Percentiles rank a stretch among this genome's conserved stretches.
Evolutionary conservation across 768 basidiomycete species (phyloP).

Genomic region (Russula sp.): DNA sequence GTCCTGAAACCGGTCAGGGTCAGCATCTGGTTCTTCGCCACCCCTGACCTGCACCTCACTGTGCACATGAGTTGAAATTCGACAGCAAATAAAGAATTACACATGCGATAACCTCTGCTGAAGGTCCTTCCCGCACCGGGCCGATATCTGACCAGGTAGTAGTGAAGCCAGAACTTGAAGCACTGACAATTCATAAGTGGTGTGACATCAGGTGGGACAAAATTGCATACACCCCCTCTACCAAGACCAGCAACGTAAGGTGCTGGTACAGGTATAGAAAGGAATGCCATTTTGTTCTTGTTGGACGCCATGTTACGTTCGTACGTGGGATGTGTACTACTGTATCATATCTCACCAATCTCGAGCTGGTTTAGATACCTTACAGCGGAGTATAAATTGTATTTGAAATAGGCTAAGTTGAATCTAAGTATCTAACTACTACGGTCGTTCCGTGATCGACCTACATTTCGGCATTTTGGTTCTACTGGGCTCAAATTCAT

Average conservation of each 20-base stretch:
- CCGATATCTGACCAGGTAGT: slow-evolving; percentile 94
- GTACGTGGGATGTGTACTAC: not conserved
- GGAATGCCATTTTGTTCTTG: slow-evolving; percentile 80
- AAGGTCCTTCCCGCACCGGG: slow-evolving; percentile 91
- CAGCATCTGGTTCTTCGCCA: slow-evolving; percentile 83
- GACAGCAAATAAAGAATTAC: slow-evolving; percentile 29
- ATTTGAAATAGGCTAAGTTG: too few species aligned
- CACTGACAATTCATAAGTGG: slow-evolving; percentile 41
- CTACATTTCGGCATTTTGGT: too few species aligned
- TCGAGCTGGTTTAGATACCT: too few species aligned
- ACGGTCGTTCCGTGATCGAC: too few species aligned
- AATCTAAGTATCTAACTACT: too few species aligned
- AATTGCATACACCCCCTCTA: slow-evolving; percentile 66
- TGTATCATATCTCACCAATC: too few species aligned
- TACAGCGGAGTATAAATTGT: too few species aligned
- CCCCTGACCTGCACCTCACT: slow-evolving; percentile 83
- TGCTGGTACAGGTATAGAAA: slow-evolving; percentile 91
- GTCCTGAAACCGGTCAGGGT: slow-evolving; percentile 91
- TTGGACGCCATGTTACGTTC: slow-evolving; percentile 36
- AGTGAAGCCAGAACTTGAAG: slow-evolving; percentile 95
- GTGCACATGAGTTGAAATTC: slow-evolving; percentile 12
- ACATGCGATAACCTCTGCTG: slow-evolving; percentile 84
- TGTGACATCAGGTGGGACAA: not conserved
- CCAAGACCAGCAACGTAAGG: slow-evolving; percentile 99
- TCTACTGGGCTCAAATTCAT: too few species aligned